Conservation (phyloP, 192 early-diverging fungal species). For the Haplosporangium gracile region DNA sequence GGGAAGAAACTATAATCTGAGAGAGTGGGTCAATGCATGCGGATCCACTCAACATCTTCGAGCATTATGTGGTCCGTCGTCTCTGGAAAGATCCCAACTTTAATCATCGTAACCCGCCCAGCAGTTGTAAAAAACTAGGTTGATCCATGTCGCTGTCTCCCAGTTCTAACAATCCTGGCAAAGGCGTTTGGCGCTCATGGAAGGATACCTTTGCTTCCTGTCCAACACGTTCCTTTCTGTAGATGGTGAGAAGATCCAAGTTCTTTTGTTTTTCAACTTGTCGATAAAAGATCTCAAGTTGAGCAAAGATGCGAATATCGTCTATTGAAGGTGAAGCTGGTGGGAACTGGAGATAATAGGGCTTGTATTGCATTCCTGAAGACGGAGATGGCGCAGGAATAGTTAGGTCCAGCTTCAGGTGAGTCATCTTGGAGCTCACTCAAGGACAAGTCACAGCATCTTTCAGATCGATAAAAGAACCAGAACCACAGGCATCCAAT, state of each 20-base stretch:
- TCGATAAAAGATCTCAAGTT: not conserved
- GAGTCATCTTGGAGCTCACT: not conserved
- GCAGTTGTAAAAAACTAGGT: not conserved
- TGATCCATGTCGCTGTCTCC: not conserved
- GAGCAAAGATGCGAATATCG: not conserved
- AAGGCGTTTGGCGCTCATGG: not conserved
- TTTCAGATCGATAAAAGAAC: not conserved
- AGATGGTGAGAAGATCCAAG: not conserved
- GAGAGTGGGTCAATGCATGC: no score
- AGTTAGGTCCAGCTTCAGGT: not conserved
- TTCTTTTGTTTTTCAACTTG: not conserved
- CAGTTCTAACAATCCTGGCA: not conserved
- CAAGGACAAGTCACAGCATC: not conserved
- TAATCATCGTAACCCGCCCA: not conserved
- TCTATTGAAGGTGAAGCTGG: not conserved
- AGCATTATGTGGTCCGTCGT: not conserved
- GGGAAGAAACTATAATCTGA: no score
- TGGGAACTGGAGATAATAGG: not conserved
- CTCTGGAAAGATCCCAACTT: not conserved
- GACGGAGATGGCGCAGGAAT: not conserved
- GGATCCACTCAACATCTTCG: not conserved
- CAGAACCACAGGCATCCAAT: not conserved
- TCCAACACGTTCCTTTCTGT: not conserved
- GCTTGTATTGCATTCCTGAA: not conserved
- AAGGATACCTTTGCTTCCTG: not conserved